These are phyloP conservation scores for Trichosanthes cucumerina DNA, from an alignment of 306 rosid species.

Conservation along the genomic window DNA sequence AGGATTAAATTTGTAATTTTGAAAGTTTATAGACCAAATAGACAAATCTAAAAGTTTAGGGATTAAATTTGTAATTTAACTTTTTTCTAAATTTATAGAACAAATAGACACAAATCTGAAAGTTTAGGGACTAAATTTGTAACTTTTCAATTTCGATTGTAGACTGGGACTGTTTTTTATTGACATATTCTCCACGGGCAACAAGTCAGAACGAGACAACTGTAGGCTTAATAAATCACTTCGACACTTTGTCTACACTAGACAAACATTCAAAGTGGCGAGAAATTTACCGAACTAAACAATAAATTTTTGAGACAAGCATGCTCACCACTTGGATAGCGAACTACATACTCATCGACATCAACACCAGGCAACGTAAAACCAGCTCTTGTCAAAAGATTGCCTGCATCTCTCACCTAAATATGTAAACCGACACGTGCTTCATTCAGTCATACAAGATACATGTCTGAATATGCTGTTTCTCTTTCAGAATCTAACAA, in stretches of 20 bases:
- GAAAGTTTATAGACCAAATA: no score
- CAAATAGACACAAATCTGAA: no score
- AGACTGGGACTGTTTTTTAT: background rate
- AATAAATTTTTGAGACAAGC: background rate
- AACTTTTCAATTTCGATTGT: background rate
- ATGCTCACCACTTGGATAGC: constrained; percentile 75
- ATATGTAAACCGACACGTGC: background rate
- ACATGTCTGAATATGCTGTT: background rate
- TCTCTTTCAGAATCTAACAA: background rate
- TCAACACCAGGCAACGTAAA: constrained; percentile 90
- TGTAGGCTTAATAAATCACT: background rate
- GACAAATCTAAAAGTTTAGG: no score
- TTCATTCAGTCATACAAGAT: background rate
- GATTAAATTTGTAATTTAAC: no score
- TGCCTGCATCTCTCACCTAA: constrained; percentile 96
- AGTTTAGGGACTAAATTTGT: no score
- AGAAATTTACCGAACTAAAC: background rate
- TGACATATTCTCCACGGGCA: background rate
- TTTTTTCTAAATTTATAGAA: no score
- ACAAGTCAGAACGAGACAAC: background rate
- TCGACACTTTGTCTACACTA: background rate
- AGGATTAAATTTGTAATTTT: no score
- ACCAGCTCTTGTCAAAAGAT: constrained; percentile 95
- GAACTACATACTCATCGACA: constrained; percentile 73
- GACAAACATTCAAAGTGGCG: background rate